Conservation (phyloP, 2,329 filamentous ascomycete genomes). For the Davidsoniella neocaledoniae region DNA sequence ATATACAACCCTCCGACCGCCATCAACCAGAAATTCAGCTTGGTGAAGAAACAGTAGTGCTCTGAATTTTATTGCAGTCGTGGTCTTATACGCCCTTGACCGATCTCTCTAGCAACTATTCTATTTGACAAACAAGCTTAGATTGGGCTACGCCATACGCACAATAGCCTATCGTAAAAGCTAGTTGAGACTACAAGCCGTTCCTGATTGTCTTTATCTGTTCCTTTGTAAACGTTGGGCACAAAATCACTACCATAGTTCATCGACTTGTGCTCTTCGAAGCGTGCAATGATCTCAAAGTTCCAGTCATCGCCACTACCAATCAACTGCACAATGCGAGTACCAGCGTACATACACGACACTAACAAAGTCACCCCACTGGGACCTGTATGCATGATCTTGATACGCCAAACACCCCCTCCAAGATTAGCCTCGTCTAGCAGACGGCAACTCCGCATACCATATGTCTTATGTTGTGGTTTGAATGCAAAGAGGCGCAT, state of each 20-base stretch:
- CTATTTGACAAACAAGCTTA: background rate
- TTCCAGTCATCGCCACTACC: conserved; percentile 28
- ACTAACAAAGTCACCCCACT: conserved; percentile 41
- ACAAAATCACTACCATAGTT: conserved; percentile 74
- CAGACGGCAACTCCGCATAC: conserved; percentile 28
- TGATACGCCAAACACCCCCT: conserved; percentile 74
- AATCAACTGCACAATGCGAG: conserved; percentile 41
- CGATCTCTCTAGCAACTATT: no score
- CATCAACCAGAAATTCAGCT: no score
- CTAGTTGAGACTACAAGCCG: conserved; percentile 45
- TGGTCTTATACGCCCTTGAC: no score
- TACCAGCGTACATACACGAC: conserved; percentile 87
- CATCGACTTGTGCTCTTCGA: conserved; percentile 84
- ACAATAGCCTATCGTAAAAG: conserved; percentile 58
- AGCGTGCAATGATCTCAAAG: conserved; percentile 50
- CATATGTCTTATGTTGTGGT: conserved; percentile 24
- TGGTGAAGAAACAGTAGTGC: no score
- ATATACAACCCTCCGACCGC: no score
- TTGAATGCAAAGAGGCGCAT: conserved; percentile 48
- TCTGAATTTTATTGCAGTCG: no score
- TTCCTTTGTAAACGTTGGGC: conserved; percentile 17
- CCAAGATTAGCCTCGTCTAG: conserved; percentile 53
- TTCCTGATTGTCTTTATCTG: conserved; percentile 16
- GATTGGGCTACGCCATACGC: conserved; percentile 37
- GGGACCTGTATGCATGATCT: conserved; percentile 30